These are phyloP conservation scores for Penicillium freii DNA, from an alignment of 2,329 filamentous ascomycete species.

Conservation along the genomic window DNA sequence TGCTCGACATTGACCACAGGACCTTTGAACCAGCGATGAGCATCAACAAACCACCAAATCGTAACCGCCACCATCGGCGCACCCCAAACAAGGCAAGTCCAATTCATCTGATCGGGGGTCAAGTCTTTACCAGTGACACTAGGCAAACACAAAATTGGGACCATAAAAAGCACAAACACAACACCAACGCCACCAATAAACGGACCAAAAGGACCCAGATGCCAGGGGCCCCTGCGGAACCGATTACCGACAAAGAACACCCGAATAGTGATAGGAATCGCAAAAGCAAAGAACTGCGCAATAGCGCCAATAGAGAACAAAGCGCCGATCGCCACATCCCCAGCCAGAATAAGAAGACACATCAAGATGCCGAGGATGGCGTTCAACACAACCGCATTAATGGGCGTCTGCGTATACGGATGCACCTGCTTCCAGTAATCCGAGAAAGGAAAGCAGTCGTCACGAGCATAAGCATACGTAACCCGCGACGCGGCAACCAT, in stretches of 20 bases:
- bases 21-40: slow-evolving; percentile 67
- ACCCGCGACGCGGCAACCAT: slow-evolving; percentile 68
- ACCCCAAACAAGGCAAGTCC: slow-evolving; percentile 66
- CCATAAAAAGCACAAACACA: slow-evolving; percentile 63
- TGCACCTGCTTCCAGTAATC: slow-evolving; percentile 61
- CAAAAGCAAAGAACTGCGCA: slow-evolving; percentile 59
- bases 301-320: slow-evolving; percentile 70
- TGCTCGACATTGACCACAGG: slow-evolving; percentile 67
- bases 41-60: slow-evolving; percentile 64
- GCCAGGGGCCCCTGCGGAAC: slow-evolving; percentile 68
- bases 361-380: slow-evolving; percentile 58
- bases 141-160: slow-evolving; percentile 67
- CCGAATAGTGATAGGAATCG: slow-evolving; percentile 45
- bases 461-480: slow-evolving; percentile 70
- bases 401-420: slow-evolving; percentile 60
- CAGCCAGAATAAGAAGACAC: slow-evolving; percentile 64
- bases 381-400: slow-evolving; percentile 70
- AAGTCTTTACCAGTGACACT: slow-evolving; percentile 56
- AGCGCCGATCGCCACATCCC: slow-evolving; percentile 61
- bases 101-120: slow-evolving; percentile 60
- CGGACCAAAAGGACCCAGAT: slow-evolving; percentile 60
- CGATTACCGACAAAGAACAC: slow-evolving; percentile 56
- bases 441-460: slow-evolving; percentile 66
- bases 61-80: slow-evolving; percentile 59
- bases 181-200: slow-evolving; percentile 58